Evolutionary conservation across 768 basidiomycete genomes (phyloP), one percentile per base, ranked within the genome.

Genomic region (Xerocomellus dryophilus): DNA sequence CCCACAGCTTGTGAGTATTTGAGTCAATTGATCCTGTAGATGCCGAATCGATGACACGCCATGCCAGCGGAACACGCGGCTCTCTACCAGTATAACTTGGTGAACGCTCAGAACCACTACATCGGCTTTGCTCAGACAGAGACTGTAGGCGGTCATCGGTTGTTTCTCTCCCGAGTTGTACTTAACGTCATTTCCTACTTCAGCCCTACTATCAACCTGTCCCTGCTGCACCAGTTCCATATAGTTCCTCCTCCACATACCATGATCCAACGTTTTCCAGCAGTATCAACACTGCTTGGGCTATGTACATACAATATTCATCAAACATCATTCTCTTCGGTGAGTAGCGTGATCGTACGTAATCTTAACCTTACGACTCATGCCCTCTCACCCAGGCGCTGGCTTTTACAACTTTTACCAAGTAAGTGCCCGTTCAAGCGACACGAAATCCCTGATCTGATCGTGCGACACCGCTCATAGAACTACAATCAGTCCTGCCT

Each of bases 121-220:
- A 72, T 79, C 14, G 80, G 79, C 1, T 61, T 81, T 40, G 74
- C 74, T 17, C 81, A 82, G 57, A 81, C 79, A 0, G 81, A 82
- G 57, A 78, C 77, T 1, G 78, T 79, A 53, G 20, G 62, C 36
- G 3, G 35, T 31, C 40, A 6, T 40, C 25, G 32, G 15, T 4
- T 14, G 2, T 46, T 23, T 35, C 21, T n/a, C 17, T 43, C 31
- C 7, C 11, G 32, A 27, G 25, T 5, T 21, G n/a, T 11, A 18
- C 20, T 17, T 43, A 38, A 48, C 15, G 15, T 1, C 2, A 12
- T 17, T 20, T 27, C 2, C 32, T 34, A 7, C 6, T 20, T 11
- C 41, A 79, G 78, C 76, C 79, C 1, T 80, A 80, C 62, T 80
- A 72, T 64, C 79, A 81, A 56, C 79, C 79, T 4, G 54, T 52